phyloP scores from a whole-genome alignment of 805 yeast genomes.

The Metschnikowia rubicola region DNA sequence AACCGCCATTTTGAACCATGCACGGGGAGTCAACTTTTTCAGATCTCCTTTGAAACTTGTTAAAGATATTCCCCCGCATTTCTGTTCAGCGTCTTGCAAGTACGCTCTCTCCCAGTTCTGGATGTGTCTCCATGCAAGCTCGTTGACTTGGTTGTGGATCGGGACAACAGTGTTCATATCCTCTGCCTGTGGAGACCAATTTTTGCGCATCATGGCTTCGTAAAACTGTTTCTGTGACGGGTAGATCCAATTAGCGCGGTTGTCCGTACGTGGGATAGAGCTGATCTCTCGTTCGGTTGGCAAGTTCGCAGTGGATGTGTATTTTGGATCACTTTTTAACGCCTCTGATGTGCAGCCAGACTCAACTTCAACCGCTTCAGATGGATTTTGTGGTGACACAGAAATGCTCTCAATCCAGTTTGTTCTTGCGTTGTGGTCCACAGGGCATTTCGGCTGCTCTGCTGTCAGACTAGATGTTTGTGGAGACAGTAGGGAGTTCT shows the following conservation, averaged over 20 bases:
- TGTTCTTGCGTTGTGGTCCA: conserved; percentile 58
- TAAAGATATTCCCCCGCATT: conserved; percentile 81
- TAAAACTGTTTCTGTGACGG: conserved; percentile 94
- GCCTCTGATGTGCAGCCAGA: conserved; percentile 45
- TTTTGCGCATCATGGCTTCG: conserved; percentile 89
- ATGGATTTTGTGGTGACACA: conserved; percentile 24
- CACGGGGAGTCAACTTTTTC: conserved; percentile 82
- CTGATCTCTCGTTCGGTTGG: conserved; percentile 76
- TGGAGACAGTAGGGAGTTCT: not conserved
- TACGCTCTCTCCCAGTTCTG: conserved; percentile 71
- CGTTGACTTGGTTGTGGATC: conserved; percentile 90
- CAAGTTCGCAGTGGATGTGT: conserved; percentile 31
- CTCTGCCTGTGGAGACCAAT: conserved; percentile 74
- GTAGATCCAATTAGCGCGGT: conserved; percentile 77
- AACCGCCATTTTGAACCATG: conserved; percentile 58
- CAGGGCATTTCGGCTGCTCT: conserved; percentile 57
- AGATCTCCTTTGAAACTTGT: conserved; percentile 89
- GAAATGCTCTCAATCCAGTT: conserved; percentile 47
- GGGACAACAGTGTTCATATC: conserved; percentile 94
- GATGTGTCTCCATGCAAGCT: conserved; percentile 85
- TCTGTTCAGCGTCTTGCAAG: conserved; percentile 42
- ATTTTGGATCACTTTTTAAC: conserved; percentile 31
- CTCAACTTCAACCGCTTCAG: conserved; percentile 40
- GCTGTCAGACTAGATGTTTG: not conserved
- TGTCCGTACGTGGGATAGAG: conserved; percentile 74